phyloP scores from a whole-genome alignment of 768 basidiomycete species.

The Hygrocybe coccinea region DNA sequence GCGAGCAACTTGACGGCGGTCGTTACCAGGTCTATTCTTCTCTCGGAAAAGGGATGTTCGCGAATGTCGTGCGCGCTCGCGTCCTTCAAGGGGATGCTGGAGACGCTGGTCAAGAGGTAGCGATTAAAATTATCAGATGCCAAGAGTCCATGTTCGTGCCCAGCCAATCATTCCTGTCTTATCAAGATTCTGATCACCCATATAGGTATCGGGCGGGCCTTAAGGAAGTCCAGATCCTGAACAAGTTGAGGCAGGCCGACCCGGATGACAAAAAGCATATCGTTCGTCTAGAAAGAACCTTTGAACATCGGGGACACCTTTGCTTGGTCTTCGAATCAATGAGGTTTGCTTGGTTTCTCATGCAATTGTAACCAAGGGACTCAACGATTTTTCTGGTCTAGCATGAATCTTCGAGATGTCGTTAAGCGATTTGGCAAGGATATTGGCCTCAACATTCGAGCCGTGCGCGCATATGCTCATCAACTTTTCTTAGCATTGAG shows the following conservation, averaged over 20 bases:
- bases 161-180: conserved; percentile 1
- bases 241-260: conserved; percentile 82
- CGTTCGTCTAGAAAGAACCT: conserved; percentile 86
- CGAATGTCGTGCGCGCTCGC: conserved; percentile 89
- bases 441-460: conserved; percentile 90
- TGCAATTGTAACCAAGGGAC: background rate
- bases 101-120: conserved; percentile 65
- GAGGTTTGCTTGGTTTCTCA: conserved; percentile 52
- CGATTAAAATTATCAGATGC: conserved; percentile 93
- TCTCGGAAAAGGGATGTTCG: conserved; percentile 99
- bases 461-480: conserved; percentile 98
- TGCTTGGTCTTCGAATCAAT: conserved; percentile 94
- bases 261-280: conserved; percentile 97
- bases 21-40: conserved; percentile 92
- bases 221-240: conserved; percentile 87
- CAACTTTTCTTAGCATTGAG: conserved; percentile 89
- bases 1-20: conserved; percentile 88
- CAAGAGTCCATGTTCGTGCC: conserved; percentile 90
- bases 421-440: conserved; percentile 98
- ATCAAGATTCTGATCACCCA: conserved; percentile 3
- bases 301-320: conserved; percentile 95
- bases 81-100: conserved; percentile 63
- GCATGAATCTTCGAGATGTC: conserved; percentile 97
- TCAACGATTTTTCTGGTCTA: conserved; percentile 26
- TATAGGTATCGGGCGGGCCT: conserved; percentile 88